phyloP scores from a whole-genome alignment of 768 basidiomycete genomes.

The Lactifluus volemus region DNA sequence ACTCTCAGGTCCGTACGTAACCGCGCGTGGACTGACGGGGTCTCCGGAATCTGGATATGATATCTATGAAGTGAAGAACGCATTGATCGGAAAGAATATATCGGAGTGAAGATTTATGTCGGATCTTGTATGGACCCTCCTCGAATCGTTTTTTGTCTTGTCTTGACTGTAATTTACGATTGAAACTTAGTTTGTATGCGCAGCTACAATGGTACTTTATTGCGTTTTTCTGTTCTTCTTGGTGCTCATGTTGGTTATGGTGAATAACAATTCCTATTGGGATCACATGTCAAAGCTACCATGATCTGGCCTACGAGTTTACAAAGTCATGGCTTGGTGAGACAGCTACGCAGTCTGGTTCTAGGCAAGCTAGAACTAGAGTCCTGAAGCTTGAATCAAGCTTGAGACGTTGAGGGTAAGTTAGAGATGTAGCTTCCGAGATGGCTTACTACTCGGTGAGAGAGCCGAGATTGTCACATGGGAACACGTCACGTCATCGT shows the following conservation, averaged over 20 bases:
- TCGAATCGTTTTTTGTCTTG: neutral
- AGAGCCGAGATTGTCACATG: neutral
- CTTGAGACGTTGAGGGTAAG: too few relatives aligned
- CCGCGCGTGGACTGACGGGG: conserved; percentile 4
- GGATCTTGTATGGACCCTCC: neutral
- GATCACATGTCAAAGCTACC: neutral
- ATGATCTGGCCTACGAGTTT: too few relatives aligned
- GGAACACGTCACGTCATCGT: conserved; percentile 10
- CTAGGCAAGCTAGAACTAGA: neutral
- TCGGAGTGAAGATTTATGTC: neutral
- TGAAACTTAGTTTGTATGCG: neutral
- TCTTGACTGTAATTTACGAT: neutral
- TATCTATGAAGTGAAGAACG: neutral
- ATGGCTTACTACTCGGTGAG: neutral
- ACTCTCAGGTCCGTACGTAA: conserved; percentile 27
- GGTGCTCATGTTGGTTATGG: neutral
- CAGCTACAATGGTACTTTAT: neutral
- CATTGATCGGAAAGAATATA: neutral
- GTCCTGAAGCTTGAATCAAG: too few relatives aligned
- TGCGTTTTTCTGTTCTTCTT: too few relatives aligned
- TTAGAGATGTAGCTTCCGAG: neutral
- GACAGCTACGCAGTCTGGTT: neutral
- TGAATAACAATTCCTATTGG: neutral
- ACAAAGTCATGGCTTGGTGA: neutral
- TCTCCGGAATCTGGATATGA: neutral